These are phyloP conservation scores for Nasturtium officinale DNA, from an alignment of 345 rosid genomes.

Conservation along the genomic window DNA sequence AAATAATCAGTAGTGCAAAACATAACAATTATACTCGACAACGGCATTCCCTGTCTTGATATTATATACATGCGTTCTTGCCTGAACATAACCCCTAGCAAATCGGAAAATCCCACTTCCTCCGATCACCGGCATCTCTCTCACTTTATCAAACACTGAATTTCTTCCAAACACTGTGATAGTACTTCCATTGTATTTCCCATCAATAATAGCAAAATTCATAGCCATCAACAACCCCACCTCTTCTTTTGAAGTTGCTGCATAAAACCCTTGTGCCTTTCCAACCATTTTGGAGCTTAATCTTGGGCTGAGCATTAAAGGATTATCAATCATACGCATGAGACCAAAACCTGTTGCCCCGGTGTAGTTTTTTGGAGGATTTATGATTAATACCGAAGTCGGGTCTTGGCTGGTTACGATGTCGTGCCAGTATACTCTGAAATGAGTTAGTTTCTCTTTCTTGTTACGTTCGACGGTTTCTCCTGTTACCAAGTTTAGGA, in stretches of 20 bases:
- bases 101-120: constrained; percentile 78
- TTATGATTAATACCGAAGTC: constrained; percentile 45
- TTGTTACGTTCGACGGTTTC: constrained; percentile 40
- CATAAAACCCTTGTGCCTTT: constrained; percentile 73
- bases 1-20: constrained; percentile 49
- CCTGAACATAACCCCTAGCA: constrained; percentile 72
- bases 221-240: constrained; percentile 61
- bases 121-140: constrained; percentile 81
- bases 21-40: constrained; percentile 57
- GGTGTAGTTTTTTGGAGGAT: constrained; percentile 35
- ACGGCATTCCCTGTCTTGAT: constrained; percentile 46
- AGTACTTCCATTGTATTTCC: constrained; percentile 70
- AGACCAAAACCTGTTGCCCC: constrained; percentile 46
- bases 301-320: constrained; percentile 57
- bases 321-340: constrained; percentile 64
- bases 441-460: constrained; percentile 65
- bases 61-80: constrained; percentile 50
- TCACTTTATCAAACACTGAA: constrained; percentile 46
- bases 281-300: constrained; percentile 65
- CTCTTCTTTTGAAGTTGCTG: constrained; percentile 53
- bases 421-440: constrained; percentile 71
- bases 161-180: constrained; percentile 69
- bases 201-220: constrained; percentile 65
- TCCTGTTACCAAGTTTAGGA: constrained; percentile 8
- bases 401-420: constrained; percentile 49